Conservation (phyloP, 306 rosid species). For the Sesbania bispinosa region DNA sequence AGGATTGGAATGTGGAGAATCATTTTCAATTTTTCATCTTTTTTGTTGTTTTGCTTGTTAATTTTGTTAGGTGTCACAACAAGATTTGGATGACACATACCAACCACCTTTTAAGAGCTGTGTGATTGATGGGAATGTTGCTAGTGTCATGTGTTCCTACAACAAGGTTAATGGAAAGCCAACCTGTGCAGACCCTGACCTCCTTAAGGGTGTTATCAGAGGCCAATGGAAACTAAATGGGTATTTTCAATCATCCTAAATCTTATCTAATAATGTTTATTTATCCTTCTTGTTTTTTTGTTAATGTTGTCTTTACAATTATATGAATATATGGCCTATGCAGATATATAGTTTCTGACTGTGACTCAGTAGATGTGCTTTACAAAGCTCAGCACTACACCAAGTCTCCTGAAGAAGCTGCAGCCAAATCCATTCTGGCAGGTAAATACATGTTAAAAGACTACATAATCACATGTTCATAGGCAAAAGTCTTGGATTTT, state of each 20-base stretch:
- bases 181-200: constrained; percentile 93
- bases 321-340: constrained; percentile 18
- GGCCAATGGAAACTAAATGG: constrained; percentile 94
- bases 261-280: not conserved
- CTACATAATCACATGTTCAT: not conserved
- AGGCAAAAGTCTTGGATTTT: not conserved
- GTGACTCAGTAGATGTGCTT: constrained; percentile 87
- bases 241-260: constrained; percentile 37
- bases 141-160: constrained; percentile 98
- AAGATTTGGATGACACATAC: constrained; percentile 90
- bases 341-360: constrained; percentile 91
- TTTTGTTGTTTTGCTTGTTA: not conserved
- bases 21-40: not conserved
- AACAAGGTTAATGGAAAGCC: constrained; percentile 93
- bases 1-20: not conserved
- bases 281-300: not conserved
- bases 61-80: constrained; percentile 61
- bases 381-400: constrained; percentile 73
- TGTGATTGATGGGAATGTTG: constrained; percentile 95
- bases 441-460: constrained; percentile 42
- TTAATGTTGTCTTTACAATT: not conserved
- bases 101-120: constrained; percentile 98
- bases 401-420: constrained; percentile 96
- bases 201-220: constrained; percentile 71
- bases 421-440: constrained; percentile 73